Percentiles rank a stretch among this genome's conserved stretches.
Conservation (phyloP, 2,329 filamentous ascomycete species). For the Periglandula ipomoeae region DNA sequence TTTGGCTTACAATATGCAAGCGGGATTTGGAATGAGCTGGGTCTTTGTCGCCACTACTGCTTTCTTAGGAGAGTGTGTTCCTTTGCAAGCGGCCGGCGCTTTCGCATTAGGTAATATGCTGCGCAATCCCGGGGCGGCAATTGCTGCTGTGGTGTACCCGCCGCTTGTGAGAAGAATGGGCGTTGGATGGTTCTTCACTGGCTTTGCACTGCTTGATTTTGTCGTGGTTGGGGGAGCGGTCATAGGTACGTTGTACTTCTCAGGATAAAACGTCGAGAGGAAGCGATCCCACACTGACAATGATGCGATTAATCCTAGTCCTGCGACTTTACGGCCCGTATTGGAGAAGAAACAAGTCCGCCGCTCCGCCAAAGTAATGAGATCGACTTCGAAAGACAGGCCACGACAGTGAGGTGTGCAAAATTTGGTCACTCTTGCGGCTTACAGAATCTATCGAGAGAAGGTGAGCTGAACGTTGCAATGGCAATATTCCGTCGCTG, state of each 20-base stretch:
- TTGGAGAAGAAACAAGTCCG: neutral
- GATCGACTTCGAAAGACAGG: too few species aligned
- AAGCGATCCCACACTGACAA: neutral
- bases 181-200: constrained; percentile 30
- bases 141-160: constrained; percentile 27
- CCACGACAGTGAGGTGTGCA: too few species aligned
- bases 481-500: too few species aligned
- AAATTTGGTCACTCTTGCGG: too few species aligned
- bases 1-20: constrained; percentile 9
- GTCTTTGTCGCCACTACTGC: constrained; percentile 32
- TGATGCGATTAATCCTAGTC: neutral
- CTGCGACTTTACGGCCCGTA: neutral
- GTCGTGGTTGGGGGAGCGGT: constrained; percentile 16
- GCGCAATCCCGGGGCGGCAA: constrained; percentile 29
- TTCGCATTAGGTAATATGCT: constrained; percentile 31
- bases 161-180: constrained; percentile 24
- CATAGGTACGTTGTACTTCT: constrained; percentile 11
- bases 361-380: neutral
- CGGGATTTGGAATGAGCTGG: constrained; percentile 28
- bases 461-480: too few species aligned
- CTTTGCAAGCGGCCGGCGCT: constrained; percentile 27
- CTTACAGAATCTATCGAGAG: too few species aligned
- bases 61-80: constrained; percentile 31
- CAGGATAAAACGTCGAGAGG: neutral
- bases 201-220: constrained; percentile 24